Conservation (phyloP, 2,329 filamentous ascomycete species). For the Talaromyces marneffei region DNA sequence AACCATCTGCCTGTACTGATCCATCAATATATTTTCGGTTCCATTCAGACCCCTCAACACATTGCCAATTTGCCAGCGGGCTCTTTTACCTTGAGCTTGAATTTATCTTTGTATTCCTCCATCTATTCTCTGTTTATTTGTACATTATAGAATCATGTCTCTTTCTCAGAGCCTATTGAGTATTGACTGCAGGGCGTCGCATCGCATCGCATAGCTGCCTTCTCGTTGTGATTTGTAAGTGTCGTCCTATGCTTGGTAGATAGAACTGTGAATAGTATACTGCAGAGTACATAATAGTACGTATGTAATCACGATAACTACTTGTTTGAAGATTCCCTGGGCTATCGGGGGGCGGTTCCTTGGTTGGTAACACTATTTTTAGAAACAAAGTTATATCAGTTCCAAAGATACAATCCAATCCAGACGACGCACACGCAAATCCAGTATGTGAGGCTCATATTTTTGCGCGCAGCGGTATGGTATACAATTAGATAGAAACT, state of each 20-base stretch:
- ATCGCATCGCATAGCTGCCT: not conserved
- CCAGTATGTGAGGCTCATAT: too few species aligned
- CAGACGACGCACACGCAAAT: too few species aligned
- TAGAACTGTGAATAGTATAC: not conserved
- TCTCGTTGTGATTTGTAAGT: not conserved
- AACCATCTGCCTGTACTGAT: not conserved
- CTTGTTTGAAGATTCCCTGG: too few species aligned
- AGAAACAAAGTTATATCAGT: not conserved
- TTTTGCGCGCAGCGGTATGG: too few species aligned
- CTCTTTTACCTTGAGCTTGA: not conserved
- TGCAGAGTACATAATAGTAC: too few species aligned
- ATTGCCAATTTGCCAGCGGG: not conserved
- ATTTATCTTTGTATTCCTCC: not conserved
- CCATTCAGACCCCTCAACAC: not conserved
- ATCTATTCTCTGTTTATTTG: constrained; percentile 16
- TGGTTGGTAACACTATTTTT: not conserved
- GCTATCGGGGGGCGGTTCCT: too few species aligned
- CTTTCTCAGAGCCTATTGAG: not conserved
- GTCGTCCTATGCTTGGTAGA: not conserved
- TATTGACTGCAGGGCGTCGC: not conserved
- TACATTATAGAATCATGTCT: constrained; percentile 13
- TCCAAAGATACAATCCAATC: not conserved
- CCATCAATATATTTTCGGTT: constrained; percentile 9
- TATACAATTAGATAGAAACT: too few species aligned
- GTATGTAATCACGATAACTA: not conserved